phyloP scores from a whole-genome alignment of 495 filamentous ascomycete genomes.

The Mytilinidion resinicola region DNA sequence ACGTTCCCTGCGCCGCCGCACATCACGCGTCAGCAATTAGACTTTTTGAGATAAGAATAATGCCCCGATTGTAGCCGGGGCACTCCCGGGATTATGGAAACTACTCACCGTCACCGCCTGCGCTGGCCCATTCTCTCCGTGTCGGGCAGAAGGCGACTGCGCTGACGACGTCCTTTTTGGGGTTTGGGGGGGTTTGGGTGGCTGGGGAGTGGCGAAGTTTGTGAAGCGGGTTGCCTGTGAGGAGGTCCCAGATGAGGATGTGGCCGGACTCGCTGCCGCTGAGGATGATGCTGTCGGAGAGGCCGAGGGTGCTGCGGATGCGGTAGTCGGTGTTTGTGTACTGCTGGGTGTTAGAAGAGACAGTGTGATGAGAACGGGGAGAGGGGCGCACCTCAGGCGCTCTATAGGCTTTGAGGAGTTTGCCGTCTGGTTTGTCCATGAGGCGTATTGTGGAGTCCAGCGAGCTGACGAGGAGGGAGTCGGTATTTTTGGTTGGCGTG shows the following conservation, averaged over 20 bases:
- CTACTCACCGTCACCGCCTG: conserved; percentile 47
- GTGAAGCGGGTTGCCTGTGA: conserved; percentile 60
- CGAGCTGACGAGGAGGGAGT: conserved; percentile 65
- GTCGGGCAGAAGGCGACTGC: conserved; percentile 59
- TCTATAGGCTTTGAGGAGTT: conserved; percentile 64
- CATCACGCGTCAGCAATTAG: background rate
- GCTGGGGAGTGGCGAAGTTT: conserved; percentile 29
- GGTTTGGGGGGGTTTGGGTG: conserved; percentile 40
- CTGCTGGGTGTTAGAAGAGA: background rate
- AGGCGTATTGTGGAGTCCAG: conserved; percentile 73
- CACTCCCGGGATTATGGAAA: too few species aligned
- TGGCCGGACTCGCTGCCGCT: conserved; percentile 76
- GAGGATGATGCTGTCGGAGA: conserved; percentile 67
- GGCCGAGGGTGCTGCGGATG: conserved; percentile 32
- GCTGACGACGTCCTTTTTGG: conserved; percentile 46
- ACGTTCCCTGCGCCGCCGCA: conserved; percentile 15
- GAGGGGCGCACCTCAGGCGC: conserved; percentile 2
- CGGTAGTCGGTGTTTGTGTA: conserved; percentile 34
- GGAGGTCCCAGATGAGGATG: conserved; percentile 85
- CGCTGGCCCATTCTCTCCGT: conserved; percentile 59
- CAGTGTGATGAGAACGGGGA: background rate
- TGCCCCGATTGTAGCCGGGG: background rate
- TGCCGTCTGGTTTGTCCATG: conserved; percentile 72
- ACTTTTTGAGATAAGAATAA: conserved; percentile 30
- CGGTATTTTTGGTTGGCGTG: conserved; percentile 60